These are phyloP conservation scores for Yamadazyma philogaea DNA, from an alignment of 805 yeast species.

Conservation along the genomic window DNA sequence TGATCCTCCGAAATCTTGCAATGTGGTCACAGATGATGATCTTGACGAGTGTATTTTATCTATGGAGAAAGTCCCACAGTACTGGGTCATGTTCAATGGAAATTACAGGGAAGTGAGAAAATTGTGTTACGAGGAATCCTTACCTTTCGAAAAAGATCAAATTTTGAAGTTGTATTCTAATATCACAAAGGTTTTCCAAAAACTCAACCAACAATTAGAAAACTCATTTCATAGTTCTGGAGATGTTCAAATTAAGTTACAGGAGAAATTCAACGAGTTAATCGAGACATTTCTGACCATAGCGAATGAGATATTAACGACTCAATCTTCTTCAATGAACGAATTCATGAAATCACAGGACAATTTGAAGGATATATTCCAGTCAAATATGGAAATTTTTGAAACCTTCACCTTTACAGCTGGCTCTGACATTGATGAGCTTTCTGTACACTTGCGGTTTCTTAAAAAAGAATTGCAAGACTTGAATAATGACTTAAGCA, in stretches of 20 bases:
- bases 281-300: neutral
- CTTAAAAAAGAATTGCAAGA: slow-evolving; percentile 6
- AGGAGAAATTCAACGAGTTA: slow-evolving; percentile 15
- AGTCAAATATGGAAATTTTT: neutral
- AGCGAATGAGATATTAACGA: neutral
- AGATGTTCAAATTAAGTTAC: slow-evolving; percentile 8
- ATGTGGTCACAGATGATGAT: slow-evolving; percentile 12
- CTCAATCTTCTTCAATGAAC: neutral
- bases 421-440: slow-evolving; percentile 9
- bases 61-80: slow-evolving; percentile 47
- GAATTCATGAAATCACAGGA: neutral
- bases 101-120: slow-evolving; percentile 53
- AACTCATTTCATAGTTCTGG: slow-evolving; percentile 5
- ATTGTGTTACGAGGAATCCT: slow-evolving; percentile 51
- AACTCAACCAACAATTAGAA: slow-evolving; percentile 4
- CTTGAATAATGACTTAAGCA: neutral
- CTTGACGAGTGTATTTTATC: slow-evolving; percentile 35
- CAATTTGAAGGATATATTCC: neutral
- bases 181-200: slow-evolving; percentile 32
- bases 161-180: slow-evolving; percentile 45
- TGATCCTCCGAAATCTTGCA: slow-evolving; percentile 29
- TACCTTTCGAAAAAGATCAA: slow-evolving; percentile 53
- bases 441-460: slow-evolving; percentile 13
- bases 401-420: slow-evolving; percentile 1
- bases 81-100: slow-evolving; percentile 76